A percentile compares a stretch with the other conserved stretches of the same genome.
Evolutionary conservation across 352 stramenopile species (phyloP).

Genomic region (Globisporangium nodosum): DNA sequence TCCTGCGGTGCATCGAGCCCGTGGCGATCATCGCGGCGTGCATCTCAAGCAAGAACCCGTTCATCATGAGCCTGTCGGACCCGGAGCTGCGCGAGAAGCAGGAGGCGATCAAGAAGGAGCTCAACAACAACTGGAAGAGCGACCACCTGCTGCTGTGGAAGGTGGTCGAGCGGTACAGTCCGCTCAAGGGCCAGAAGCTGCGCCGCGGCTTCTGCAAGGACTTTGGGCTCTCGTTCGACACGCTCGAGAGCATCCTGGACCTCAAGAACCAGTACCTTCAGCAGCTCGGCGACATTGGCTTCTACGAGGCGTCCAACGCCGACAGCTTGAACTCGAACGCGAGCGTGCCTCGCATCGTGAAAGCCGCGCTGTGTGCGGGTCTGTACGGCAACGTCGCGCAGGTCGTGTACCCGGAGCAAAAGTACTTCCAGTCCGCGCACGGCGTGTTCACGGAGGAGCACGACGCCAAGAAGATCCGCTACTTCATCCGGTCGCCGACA

Average conservation of each 20-base stretch:
- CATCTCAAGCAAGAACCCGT: constrained; percentile 77
- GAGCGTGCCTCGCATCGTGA: constrained; percentile 87
- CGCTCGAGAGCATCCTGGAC: constrained; percentile 90
- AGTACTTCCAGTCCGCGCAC: constrained; percentile 93
- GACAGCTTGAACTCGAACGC: constrained; percentile 58
- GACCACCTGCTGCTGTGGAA: constrained; percentile 73
- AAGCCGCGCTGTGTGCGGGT: constrained; percentile 77
- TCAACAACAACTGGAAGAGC: constrained; percentile 61
- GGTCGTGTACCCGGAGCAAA: constrained; percentile 89
- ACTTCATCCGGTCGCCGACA: constrained; percentile 71
- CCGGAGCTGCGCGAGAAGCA: constrained; percentile 48
- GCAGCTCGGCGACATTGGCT: constrained; percentile 72
- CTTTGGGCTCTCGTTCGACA: constrained; percentile 76
- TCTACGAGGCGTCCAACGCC: constrained; percentile 46
- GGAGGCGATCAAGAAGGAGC: constrained; percentile 60
- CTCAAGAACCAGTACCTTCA: constrained; percentile 84
- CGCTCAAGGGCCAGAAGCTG: constrained; percentile 39
- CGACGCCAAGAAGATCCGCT: constrained; percentile 91
- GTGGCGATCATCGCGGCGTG: constrained; percentile 80
- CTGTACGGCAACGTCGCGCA: constrained; percentile 79
- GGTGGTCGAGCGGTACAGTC: constrained; percentile 74
- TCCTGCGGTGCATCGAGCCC: constrained; percentile 78
- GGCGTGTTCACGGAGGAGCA: constrained; percentile 89
- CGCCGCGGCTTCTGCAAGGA: constrained; percentile 66
- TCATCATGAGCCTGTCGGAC: constrained; percentile 69